A percentile compares a stretch with the other conserved stretches of the same genome.
phyloP scores from a whole-genome alignment of 1,139 yeast genomes.

The Magnusiomyces suaveolens region DNA sequence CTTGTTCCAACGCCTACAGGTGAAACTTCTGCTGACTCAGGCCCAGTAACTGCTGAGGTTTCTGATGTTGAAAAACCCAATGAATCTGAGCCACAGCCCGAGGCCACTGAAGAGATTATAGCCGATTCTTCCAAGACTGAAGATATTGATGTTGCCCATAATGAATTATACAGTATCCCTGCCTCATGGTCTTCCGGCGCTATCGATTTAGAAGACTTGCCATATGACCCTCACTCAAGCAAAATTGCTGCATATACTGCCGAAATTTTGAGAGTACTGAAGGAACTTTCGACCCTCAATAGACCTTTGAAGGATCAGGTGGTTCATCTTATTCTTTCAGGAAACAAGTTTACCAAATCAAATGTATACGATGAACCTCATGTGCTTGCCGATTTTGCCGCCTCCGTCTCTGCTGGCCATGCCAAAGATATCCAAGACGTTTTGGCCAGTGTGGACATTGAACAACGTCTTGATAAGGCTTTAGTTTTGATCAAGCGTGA shows the following conservation, averaged over 20 bases:
- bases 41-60: conserved; percentile 8
- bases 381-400: conserved; percentile 66
- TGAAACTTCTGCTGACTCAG: conserved; percentile 16
- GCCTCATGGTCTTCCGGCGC: conserved; percentile 37
- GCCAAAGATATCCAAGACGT: conserved; percentile 58
- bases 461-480: conserved; percentile 65
- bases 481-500: conserved; percentile 73
- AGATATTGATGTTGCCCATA: conserved; percentile 8
- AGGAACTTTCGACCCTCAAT: conserved; percentile 50
- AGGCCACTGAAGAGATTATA: conserved; percentile 2
- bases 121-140: not conserved
- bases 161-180: conserved; percentile 42
- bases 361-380: conserved; percentile 70
- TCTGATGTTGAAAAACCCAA: not conserved
- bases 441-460: conserved; percentile 62
- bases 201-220: conserved; percentile 60
- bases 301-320: conserved; percentile 56
- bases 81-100: not conserved
- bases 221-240: conserved; percentile 65
- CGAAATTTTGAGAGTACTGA: conserved; percentile 54
- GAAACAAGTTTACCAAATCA: conserved; percentile 31
- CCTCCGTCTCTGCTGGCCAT: conserved; percentile 63
- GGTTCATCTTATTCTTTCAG: conserved; percentile 38
- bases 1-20: conserved; percentile 28
- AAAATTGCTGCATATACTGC: conserved; percentile 66